A percentile compares a stretch with the other conserved stretches of the same genome.
Evolutionary conservation across 2,329 filamentous ascomycete species (phyloP).

Genomic region (Trichoderma koningii): DNA sequence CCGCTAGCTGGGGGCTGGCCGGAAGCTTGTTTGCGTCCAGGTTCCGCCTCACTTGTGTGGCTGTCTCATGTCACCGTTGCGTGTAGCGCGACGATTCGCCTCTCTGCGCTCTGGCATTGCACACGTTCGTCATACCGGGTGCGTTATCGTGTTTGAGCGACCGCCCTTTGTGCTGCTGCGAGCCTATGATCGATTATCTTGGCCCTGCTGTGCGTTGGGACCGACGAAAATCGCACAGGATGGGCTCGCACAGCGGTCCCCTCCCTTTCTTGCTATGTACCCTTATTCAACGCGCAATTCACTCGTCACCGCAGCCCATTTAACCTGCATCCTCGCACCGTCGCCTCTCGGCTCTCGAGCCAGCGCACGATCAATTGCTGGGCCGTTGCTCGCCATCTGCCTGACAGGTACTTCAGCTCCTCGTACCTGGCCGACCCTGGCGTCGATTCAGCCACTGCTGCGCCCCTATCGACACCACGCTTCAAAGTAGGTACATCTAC

Average conservation of each 20-base stretch:
- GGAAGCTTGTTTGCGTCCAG: constrained; percentile 23
- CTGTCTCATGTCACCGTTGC: constrained; percentile 21
- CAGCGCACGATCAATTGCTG: background rate
- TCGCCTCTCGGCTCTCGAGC: background rate
- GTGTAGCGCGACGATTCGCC: constrained; percentile 25
- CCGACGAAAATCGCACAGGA: background rate
- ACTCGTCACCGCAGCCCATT: background rate
- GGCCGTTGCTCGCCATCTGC: too few relatives aligned
- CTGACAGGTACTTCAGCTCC: too few relatives aligned
- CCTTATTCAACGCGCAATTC: too few relatives aligned
- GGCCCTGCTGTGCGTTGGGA: background rate
- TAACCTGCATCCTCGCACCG: constrained; percentile 5
- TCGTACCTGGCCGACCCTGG: too few relatives aligned
- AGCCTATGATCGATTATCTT: background rate
- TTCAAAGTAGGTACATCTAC: background rate
- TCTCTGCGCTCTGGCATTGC: background rate
- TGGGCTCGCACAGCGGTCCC: background rate
- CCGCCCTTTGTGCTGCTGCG: too few relatives aligned
- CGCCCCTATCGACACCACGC: too few relatives aligned
- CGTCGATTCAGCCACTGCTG: too few relatives aligned
- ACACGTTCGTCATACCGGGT: background rate
- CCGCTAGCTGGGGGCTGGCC: background rate
- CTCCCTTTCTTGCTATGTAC: too few relatives aligned
- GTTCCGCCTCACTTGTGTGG: constrained; percentile 5
- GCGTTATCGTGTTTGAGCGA: too few relatives aligned